phyloP scores from a whole-genome alignment of 352 stramenopile genomes.

The Pythium periplocum region DNA sequence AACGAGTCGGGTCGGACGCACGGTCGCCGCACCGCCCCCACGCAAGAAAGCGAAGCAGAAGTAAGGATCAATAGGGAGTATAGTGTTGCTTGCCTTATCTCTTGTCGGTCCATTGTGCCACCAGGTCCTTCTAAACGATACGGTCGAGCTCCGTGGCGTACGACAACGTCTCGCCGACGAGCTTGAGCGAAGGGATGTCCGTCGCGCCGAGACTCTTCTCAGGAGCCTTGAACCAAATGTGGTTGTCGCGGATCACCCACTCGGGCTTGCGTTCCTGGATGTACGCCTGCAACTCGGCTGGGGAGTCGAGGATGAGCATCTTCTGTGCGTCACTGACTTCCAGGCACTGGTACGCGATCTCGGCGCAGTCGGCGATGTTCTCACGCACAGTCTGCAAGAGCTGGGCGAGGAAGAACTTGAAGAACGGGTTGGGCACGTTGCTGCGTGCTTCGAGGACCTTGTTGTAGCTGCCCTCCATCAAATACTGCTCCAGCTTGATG shows the following conservation, averaged over 20 bases:
- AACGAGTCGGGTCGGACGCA: constrained; percentile 26
- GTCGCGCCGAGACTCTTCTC: constrained; percentile 80
- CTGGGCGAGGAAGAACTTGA: constrained; percentile 93
- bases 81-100: constrained; percentile 7
- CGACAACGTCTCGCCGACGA: constrained; percentile 93
- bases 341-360: constrained; percentile 92
- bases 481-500: constrained; percentile 88
- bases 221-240: constrained; percentile 88
- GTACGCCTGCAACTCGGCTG: constrained; percentile 79
- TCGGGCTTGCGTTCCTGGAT: constrained; percentile 86
- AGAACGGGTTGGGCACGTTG: constrained; percentile 90
- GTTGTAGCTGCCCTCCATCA: constrained; percentile 93
- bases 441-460: constrained; percentile 87
- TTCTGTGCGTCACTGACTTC: constrained; percentile 81
- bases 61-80: neutral
- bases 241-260: constrained; percentile 84
- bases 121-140: constrained; percentile 65
- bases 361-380: constrained; percentile 94
- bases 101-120: constrained; percentile 1
- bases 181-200: constrained; percentile 93
- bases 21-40: constrained; percentile 3
- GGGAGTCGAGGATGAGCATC: constrained; percentile 92
- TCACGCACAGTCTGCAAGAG: constrained; percentile 93
- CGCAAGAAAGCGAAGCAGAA: constrained; percentile 22
- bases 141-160: constrained; percentile 95